These are phyloP conservation scores for Beauveria bassiana DNA, from an alignment of 2,329 filamentous ascomycete species.

Conservation along the genomic window DNA sequence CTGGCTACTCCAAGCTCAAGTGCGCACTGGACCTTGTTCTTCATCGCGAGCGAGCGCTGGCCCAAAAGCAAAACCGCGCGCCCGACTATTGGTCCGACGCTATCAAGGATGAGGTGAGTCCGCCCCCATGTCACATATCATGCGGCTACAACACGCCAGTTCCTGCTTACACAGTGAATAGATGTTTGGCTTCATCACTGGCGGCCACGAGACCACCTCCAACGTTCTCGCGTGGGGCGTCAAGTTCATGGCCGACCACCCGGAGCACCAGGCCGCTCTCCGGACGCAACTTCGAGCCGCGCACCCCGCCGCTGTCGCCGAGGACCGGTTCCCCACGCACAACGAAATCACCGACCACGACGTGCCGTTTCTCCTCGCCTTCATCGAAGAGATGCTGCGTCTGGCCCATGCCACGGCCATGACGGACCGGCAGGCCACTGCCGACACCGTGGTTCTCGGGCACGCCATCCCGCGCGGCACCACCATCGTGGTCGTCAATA, in stretches of 20 bases:
- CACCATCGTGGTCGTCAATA: constrained; percentile 16
- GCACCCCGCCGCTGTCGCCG: constrained; percentile 12
- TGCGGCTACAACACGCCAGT: constrained; percentile 13
- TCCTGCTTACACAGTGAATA: constrained; percentile 3
- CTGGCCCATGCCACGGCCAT: constrained; percentile 18
- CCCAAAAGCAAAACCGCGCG: neutral
- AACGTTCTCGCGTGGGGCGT: constrained; percentile 16
- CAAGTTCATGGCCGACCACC: constrained; percentile 17
- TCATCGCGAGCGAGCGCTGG: neutral
- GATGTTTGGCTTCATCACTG: constrained; percentile 15
- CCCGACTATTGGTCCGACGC: constrained; percentile 6
- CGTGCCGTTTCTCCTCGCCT: constrained; percentile 24
- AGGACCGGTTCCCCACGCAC: constrained; percentile 16
- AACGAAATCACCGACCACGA: constrained; percentile 18
- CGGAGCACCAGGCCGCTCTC: constrained; percentile 15
- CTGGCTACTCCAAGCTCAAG: neutral
- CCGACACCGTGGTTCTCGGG: constrained; percentile 23
- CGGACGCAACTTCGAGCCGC: constrained; percentile 16
- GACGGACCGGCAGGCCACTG: constrained; percentile 18
- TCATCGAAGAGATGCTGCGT: constrained; percentile 26
- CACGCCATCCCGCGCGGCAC: constrained; percentile 22
- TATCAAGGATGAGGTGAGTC: neutral
- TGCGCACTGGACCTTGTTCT: constrained; percentile 5
- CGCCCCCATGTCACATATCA: neutral
- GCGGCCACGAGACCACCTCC: constrained; percentile 19